Evolutionary conservation across 352 stramenopile genomes (phyloP), one percentile per base, ranked within the genome.

Genomic region (Phytopythium sindhum): DNA sequence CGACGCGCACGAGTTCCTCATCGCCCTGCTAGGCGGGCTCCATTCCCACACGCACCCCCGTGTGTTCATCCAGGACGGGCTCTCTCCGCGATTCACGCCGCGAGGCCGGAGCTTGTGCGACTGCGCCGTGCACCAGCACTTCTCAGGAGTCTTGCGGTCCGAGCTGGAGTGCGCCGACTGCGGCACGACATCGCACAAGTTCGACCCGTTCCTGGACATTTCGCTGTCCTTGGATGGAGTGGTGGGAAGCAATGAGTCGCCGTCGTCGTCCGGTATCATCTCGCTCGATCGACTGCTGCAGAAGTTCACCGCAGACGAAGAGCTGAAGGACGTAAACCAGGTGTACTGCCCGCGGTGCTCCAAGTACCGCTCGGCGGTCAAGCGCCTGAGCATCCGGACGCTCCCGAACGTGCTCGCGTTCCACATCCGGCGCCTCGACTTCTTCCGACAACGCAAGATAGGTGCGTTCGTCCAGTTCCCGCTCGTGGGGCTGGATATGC

Each of bases 381-480:
- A 91, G 70, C 84, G 79, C 2, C 69, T 91, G 48, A 75, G 81
- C 37, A 57, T 91, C 50, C 76, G 88, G 48, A 78, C 66, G 24
- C 65, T 90, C 1, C 86, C 86, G 8, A 89, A 89, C 33, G 69
- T 90, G 45, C 78, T 95, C 7, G 81, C 91, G 14, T 65, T 95
- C 29, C 86, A 95, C 51, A 78, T 95, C 33, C 84, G 88, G 37
- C 86, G 86, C 37, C 68, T 93, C 44, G 84, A 91, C 57, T 90
- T 88, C 39, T 78, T 80, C 60, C 75, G 75, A 19, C 79, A 89
- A 57, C 75, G 74, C 48, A 92, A 92, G 63, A 59, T 84, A 33
- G 53, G 60, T 29, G 63, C 76, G n/a, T 70, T 68, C 23, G 81
- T 91, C 7, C 44, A 68, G 31, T 91, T 91, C 47, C 83, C 83